Evolutionary conservation across 1,139 yeast genomes (phyloP), one percentile per base, ranked within the genome.

Genomic region (Blastobotrys illinoisensis): DNA sequence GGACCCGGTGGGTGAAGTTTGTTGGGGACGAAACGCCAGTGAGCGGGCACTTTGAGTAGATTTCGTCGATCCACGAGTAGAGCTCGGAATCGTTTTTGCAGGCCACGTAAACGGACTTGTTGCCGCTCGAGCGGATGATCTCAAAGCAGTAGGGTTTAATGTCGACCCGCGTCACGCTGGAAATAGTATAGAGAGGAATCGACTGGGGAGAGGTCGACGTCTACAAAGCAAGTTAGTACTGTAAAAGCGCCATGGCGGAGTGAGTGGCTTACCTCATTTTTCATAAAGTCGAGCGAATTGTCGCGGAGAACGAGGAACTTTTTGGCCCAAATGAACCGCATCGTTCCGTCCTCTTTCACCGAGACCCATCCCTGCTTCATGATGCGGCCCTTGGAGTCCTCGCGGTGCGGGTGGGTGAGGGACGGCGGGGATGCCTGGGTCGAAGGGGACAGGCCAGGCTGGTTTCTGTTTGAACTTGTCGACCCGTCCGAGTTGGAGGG

Each of bases 11-110:
- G 43, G 76, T 72, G 64, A 75, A 75, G 61, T 75, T 75, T 18
- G 77, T 74, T 3, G 79, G 79, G 32, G 69, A 66, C 5, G 79
- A 76, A n/a, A 75, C 79, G 80, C 91, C 86, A 53, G 86, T 79
- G 59, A 86, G 75, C 1, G 97, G 97, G 64, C 96, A 88, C 68
- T 88, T 88, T 16, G 93, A 81, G 61, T 89, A 83, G 61, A 91
- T 88, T 14, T 89, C 86, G 70, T 93, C 97, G 59, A 91, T 79
- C 99, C 99, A 91, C 59, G 88, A 86, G 69, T 88, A 82, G 61
- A 88, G 78, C 60, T 91, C 98, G 57, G 83, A 80, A 65, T 88
- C 89, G 28, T 85, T 77, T 68, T 88, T 90, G 60, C 93, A 80
- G 1, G 91, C 81, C 48, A 91, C 82, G 62, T 82, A 82, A 43